Evolutionary conservation across 257 asterid genomes (phyloP).

Genomic region (Osmanthus fragrans): DNA sequence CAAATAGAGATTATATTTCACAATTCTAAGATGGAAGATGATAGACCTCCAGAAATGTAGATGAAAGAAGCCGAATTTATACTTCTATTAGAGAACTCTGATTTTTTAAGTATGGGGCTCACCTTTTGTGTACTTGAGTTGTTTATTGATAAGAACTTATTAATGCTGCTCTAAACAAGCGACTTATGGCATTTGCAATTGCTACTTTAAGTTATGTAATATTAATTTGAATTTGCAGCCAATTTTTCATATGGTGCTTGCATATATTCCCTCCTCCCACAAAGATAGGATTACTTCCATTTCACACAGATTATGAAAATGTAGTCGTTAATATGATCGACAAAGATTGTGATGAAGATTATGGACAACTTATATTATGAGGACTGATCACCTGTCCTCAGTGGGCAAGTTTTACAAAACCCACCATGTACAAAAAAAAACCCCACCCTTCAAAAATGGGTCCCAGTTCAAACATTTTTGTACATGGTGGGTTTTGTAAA

Average conservation of each 20-base stretch:
- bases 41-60: background rate
- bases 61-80: background rate
- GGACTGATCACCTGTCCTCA: too few relatives aligned
- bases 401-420: too few relatives aligned
- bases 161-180: background rate
- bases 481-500: too few relatives aligned
- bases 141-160: background rate
- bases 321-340: too few relatives aligned
- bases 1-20: background rate
- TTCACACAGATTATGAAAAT: too few relatives aligned
- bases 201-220: background rate
- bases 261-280: too few relatives aligned
- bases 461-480: too few relatives aligned
- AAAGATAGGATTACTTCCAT: too few relatives aligned
- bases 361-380: too few relatives aligned
- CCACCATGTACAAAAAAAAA: too few relatives aligned
- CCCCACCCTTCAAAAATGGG: too few relatives aligned
- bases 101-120: background rate
- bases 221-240: background rate
- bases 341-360: too few relatives aligned
- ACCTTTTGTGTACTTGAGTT: background rate
- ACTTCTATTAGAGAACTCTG: background rate
- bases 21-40: background rate
- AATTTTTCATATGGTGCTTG: background rate
- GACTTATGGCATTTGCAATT: background rate